Evolutionary conservation across 1,284 basidiomycete genomes (phyloP), one percentile per base, ranked within the genome.

Genomic region (Xanthoconium separans): DNA sequence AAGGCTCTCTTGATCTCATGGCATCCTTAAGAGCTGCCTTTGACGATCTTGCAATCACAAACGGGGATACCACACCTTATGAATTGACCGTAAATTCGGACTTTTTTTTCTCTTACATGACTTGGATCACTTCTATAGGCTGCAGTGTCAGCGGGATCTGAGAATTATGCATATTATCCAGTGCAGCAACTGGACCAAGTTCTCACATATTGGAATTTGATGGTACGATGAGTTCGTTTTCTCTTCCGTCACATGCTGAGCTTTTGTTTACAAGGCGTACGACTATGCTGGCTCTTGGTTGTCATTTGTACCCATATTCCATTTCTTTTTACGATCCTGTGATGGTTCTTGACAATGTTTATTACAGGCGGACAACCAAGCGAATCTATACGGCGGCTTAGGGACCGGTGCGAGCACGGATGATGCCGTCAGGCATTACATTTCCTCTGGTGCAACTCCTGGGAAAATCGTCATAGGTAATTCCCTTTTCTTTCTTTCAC

Each of bases 171-270:
- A 47, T 78, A 83, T 57, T 77, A 93, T 20, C 75, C 79, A 12
- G 75, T 95, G 16, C 65, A 77, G 10, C 84, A 87, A 63, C 91
- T 96, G 89, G 84, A 94, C 65, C 68, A 70, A 13, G 84, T 80
- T 24, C 73, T 96, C 44, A 83, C 80, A 41, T 93, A 89, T 73
- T 96, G 93, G 93, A 95, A 96, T 70, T 71, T 98, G 53, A 97
- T 98, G 94, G 89, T 88, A 64, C 61, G 71, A 42, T 12, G 27
- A 6, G 13, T 31, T 31, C 43, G n/a, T 37, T 22, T 7, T 36
- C 40, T 13, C 18, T 31, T n/a, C 20, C 1, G n/a, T 24, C 31
- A n/a, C 42, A 15, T 31, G 53, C 53, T 57, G 37, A 59, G 47
- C 6, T 55, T 47, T 29, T 50, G 39, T 22, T 47, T 27, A 22